Percentiles rank a stretch among this genome's conserved stretches.
Conservation (phyloP, 805 yeast genomes). For the Metschnikowia reukaufii region DNA sequence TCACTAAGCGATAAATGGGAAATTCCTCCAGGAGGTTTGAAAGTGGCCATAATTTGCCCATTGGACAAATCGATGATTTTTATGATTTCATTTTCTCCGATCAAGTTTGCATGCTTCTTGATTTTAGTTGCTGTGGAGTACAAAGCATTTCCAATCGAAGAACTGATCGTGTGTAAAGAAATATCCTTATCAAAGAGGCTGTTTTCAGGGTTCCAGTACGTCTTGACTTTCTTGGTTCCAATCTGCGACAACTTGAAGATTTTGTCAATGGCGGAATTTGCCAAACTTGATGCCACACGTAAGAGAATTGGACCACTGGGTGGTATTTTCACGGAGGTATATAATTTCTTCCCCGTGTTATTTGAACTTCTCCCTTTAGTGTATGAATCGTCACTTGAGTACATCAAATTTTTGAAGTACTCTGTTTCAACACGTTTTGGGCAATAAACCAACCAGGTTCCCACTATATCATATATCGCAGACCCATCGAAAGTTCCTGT, state of each 20-base stretch:
- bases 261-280: slow-evolving; percentile 55
- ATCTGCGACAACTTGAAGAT: slow-evolving; percentile 49
- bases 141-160: slow-evolving; percentile 32
- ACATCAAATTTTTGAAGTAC: slow-evolving; percentile 27
- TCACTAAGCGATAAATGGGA: slow-evolving; percentile 62
- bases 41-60: slow-evolving; percentile 39
- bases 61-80: slow-evolving; percentile 49
- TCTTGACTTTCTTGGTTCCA: slow-evolving; percentile 44
- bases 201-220: slow-evolving; percentile 29
- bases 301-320: slow-evolving; percentile 47
- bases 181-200: slow-evolving; percentile 23
- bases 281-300: slow-evolving; percentile 48
- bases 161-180: slow-evolving; percentile 31
- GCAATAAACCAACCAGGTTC: slow-evolving; percentile 49
- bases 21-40: slow-evolving; percentile 63
- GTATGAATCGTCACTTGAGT: slow-evolving; percentile 16
- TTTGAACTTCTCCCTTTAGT: not conserved
- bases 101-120: slow-evolving; percentile 15
- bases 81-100: slow-evolving; percentile 36
- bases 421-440: slow-evolving; percentile 39
- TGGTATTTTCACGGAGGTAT: slow-evolving; percentile 46
- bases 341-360: slow-evolving; percentile 14
- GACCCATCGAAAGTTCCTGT: slow-evolving; percentile 33
- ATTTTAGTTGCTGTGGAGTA: slow-evolving; percentile 37
- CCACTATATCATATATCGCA: slow-evolving; percentile 51